Conservation (phyloP, 345 rosid genomes). For the Eucalyptus brandiana region DNA sequence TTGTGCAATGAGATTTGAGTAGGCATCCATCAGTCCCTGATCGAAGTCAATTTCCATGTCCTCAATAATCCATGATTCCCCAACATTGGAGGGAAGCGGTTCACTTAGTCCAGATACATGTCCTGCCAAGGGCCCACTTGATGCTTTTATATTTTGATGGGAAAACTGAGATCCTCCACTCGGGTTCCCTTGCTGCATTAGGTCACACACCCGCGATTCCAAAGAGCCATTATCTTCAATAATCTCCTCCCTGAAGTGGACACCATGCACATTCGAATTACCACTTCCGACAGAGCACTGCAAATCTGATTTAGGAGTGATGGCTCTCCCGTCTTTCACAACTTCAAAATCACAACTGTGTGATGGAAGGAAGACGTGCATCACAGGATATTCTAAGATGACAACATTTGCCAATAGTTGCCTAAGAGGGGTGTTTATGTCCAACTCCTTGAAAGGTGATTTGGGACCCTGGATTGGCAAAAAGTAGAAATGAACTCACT, state of each 20-base stretch:
- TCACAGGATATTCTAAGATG: slow-evolving; percentile 77
- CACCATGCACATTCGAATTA: slow-evolving; percentile 17
- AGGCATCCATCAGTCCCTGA: slow-evolving; percentile 52
- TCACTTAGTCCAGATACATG: neutral
- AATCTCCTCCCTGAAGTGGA: slow-evolving; percentile 56
- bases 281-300: slow-evolving; percentile 10
- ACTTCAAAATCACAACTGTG: slow-evolving; percentile 52
- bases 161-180: slow-evolving; percentile 5
- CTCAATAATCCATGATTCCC: neutral
- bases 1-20: slow-evolving; percentile 47
- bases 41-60: slow-evolving; percentile 55
- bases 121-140: neutral
- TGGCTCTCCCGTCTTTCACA: slow-evolving; percentile 10
- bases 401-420: slow-evolving; percentile 43
- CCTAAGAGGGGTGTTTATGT: slow-evolving; percentile 47
- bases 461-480: slow-evolving; percentile 40
- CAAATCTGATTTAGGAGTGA: slow-evolving; percentile 1
- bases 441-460: slow-evolving; percentile 54
- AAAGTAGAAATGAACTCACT: neutral
- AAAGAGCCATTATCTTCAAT: slow-evolving; percentile 26
- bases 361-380: slow-evolving; percentile 76
- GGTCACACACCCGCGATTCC: slow-evolving; percentile 38
- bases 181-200: slow-evolving; percentile 4
- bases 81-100: neutral
- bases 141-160: neutral